Evolutionary conservation across 1,284 basidiomycete genomes (phyloP).

Genomic region (Coniophora puteana): DNA sequence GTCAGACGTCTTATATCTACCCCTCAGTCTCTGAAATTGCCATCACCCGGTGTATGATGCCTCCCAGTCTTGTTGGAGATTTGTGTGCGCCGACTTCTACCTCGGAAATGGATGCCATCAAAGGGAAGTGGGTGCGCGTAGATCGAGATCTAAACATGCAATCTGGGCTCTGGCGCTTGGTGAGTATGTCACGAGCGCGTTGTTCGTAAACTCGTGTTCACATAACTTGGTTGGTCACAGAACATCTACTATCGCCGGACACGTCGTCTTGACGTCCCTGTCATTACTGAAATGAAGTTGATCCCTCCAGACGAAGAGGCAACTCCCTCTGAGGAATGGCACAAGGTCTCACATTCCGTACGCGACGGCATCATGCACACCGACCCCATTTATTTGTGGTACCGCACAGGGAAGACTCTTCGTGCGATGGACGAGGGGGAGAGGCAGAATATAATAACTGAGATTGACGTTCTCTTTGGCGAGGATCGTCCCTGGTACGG

Average conservation of each 20-base stretch:
- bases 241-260: slow-evolving; percentile 84
- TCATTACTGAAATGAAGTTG: slow-evolving; percentile 61
- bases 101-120: slow-evolving; percentile 68
- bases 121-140: slow-evolving; percentile 88
- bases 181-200: slow-evolving; percentile 24
- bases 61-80: slow-evolving; percentile 50
- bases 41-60: slow-evolving; percentile 66
- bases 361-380: slow-evolving; percentile 52
- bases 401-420: slow-evolving; percentile 61
- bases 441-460: slow-evolving; percentile 69
- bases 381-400: slow-evolving; percentile 68
- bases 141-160: slow-evolving; percentile 72
- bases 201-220: slow-evolving; percentile 12
- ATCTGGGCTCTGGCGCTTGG: slow-evolving; percentile 59
- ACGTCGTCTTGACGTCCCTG: slow-evolving; percentile 69
- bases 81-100: slow-evolving; percentile 71
- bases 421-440: slow-evolving; percentile 56
- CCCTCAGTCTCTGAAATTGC: slow-evolving; percentile 73
- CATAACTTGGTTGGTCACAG: slow-evolving; percentile 35
- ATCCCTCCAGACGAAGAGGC: slow-evolving; percentile 50
- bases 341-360: slow-evolving; percentile 51
- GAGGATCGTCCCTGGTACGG: slow-evolving; percentile 80
- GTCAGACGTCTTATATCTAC: slow-evolving; percentile 1
- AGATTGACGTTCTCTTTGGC: slow-evolving; percentile 85
- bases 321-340: slow-evolving; percentile 47